Conservation (phyloP, 257 asterid species). For the Forsythia suspensa region DNA sequence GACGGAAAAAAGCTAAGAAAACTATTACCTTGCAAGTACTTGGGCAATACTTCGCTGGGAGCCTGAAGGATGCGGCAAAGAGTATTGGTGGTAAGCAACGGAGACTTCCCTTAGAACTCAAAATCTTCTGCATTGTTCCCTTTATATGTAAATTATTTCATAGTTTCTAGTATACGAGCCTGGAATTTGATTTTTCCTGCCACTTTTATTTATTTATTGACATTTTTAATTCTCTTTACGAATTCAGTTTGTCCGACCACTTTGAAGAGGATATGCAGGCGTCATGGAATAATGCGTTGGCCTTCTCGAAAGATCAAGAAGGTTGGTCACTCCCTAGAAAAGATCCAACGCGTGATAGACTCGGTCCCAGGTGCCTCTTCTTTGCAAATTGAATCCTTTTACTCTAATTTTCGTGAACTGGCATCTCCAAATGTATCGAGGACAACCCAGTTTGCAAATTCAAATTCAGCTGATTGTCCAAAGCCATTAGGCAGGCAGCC, state of each 20-base stretch:
- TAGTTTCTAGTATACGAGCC: neutral
- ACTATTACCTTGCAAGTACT: slow-evolving; percentile 74
- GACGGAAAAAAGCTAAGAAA: slow-evolving; percentile 69
- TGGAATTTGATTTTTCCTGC: neutral
- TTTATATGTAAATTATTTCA: neutral
- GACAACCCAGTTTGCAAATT: slow-evolving; percentile 40
- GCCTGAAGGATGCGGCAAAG: slow-evolving; percentile 91
- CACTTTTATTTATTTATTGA: neutral
- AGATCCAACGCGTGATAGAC: slow-evolving; percentile 86
- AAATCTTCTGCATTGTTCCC: neutral
- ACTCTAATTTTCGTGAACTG: slow-evolving; percentile 67
- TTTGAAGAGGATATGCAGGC: slow-evolving; percentile 96
- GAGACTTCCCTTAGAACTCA: neutral
- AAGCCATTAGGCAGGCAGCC: slow-evolving; percentile 34
- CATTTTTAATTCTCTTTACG: neutral
- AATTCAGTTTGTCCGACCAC: slow-evolving; percentile 93
- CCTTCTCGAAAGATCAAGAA: slow-evolving; percentile 94
- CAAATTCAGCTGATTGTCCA: slow-evolving; percentile 26
- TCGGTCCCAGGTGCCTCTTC: slow-evolving; percentile 84
- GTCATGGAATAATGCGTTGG: slow-evolving; percentile 90
- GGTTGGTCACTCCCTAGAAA: slow-evolving; percentile 83
- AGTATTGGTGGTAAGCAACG: slow-evolving; percentile 78
- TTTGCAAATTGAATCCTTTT: slow-evolving; percentile 71
- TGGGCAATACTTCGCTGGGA: slow-evolving; percentile 86
- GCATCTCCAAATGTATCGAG: slow-evolving; percentile 63